Evolutionary conservation across 768 basidiomycete genomes (phyloP).

Genomic region (Steccherinum ochraceum): DNA sequence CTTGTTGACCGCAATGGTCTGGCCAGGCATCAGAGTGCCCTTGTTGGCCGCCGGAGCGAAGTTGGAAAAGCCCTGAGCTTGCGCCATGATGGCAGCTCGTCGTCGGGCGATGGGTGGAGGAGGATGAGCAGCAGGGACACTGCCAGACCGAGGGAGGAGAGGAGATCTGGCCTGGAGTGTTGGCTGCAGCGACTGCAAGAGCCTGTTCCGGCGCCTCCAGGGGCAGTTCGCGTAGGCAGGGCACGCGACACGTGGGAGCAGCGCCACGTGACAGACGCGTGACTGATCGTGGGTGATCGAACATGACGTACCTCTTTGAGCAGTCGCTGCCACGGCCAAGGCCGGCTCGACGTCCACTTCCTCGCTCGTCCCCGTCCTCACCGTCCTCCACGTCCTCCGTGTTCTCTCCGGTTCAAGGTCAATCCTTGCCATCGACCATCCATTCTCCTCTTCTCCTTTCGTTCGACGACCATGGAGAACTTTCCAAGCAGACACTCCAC

Average conservation of each 20-base stretch:
- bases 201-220: not conserved
- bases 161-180: not conserved
- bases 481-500: not conserved
- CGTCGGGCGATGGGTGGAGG: not conserved
- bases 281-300: not conserved
- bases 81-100: constrained; percentile 35
- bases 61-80: constrained; percentile 28
- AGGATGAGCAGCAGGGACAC: not conserved
- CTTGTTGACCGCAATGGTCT: constrained; percentile 85
- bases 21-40: constrained; percentile 73
- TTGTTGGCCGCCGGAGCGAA: constrained; percentile 35
- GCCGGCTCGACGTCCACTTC: not conserved
- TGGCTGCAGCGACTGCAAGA: not conserved
- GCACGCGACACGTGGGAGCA: not conserved
- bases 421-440: too few species aligned
- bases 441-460: too few species aligned
- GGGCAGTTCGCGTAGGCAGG: not conserved
- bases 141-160: not conserved
- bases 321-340: too few species aligned
- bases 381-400: not conserved
- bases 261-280: not conserved
- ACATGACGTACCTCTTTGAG: not conserved
- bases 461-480: not conserved
- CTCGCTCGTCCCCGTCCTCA: not conserved
- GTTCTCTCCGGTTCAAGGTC: not conserved